Conservation (phyloP, 164 flowering plant species). For the Litsea cubeba region DNA sequence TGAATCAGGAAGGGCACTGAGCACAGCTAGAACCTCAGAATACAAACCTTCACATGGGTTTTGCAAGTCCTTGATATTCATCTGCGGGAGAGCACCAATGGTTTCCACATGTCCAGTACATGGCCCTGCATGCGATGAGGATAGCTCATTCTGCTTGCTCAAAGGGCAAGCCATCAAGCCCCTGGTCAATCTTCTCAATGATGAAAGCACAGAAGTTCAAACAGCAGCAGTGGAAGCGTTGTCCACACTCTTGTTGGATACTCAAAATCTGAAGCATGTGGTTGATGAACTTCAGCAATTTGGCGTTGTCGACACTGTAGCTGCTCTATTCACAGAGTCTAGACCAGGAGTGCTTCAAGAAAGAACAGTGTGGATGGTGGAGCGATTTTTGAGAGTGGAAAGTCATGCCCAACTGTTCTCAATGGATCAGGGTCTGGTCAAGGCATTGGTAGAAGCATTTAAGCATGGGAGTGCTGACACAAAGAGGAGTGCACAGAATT, state of each 20-base stretch:
- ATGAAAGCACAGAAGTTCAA: slow-evolving; percentile 40
- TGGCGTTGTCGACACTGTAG: slow-evolving; percentile 27
- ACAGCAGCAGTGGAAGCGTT: slow-evolving; percentile 46
- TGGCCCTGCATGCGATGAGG: slow-evolving; percentile 34
- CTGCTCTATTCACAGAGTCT: slow-evolving; percentile 36
- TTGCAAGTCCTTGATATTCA: slow-evolving; percentile 27
- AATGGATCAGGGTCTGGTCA: slow-evolving; percentile 36
- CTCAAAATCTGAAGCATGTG: slow-evolving; percentile 20
- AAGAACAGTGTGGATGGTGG: slow-evolving; percentile 43
- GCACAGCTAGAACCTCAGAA: slow-evolving; percentile 20
- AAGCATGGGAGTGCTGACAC: slow-evolving; percentile 47
- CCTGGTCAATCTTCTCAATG: slow-evolving; percentile 35
- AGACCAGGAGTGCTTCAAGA: slow-evolving; percentile 53
- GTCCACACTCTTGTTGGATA: slow-evolving; percentile 37
- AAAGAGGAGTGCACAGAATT: slow-evolving; percentile 46
- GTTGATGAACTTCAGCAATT: slow-evolving; percentile 40
- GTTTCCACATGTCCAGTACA: slow-evolving; percentile 42
- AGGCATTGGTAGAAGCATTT: slow-evolving; percentile 55
- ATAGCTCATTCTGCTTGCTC: slow-evolving; percentile 41
- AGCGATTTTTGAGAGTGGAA: slow-evolving; percentile 43
- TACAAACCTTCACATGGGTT: slow-evolving; percentile 34
- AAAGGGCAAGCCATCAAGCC: slow-evolving; percentile 44
- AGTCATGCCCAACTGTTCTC: slow-evolving; percentile 21
- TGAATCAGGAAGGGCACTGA: slow-evolving; percentile 25
- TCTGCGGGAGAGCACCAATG: slow-evolving; percentile 33